Percentiles rank a stretch among this genome's conserved stretches.
Evolutionary conservation across 1,139 yeast species (phyloP).

Genomic region (Zygosaccharomyces pseudobailii): DNA sequence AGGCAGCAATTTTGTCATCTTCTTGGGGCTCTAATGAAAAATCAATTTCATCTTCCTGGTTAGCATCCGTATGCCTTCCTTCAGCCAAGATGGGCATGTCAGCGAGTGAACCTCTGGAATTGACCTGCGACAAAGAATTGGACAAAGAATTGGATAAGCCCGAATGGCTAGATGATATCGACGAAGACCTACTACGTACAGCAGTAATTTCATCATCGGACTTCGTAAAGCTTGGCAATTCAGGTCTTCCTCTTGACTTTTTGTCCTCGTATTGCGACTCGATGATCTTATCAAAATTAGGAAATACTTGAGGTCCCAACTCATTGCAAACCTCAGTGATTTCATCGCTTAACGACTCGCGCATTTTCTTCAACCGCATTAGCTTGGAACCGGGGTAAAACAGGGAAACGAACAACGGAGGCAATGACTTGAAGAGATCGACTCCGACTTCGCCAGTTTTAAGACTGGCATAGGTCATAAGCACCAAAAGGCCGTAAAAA

Average conservation of each 20-base stretch:
- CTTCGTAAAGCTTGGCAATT: slow-evolving; percentile 9
- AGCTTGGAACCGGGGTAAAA: slow-evolving; percentile 45
- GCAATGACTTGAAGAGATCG: slow-evolving; percentile 76
- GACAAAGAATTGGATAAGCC: slow-evolving; percentile 33
- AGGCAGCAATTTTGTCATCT: slow-evolving; percentile 19
- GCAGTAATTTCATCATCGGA: slow-evolving; percentile 4
- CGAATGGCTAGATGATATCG: slow-evolving; percentile 28
- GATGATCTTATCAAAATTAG: slow-evolving; percentile 42
- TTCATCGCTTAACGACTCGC: slow-evolving; percentile 45
- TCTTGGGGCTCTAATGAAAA: slow-evolving; percentile 2
- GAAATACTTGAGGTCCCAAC: slow-evolving; percentile 63
- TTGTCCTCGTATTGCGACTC: slow-evolving; percentile 11
- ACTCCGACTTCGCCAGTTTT: slow-evolving; percentile 89
- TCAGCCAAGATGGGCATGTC: slow-evolving; percentile 38
- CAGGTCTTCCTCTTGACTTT: slow-evolving; percentile 12
- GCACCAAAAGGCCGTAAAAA: slow-evolving; percentile 48
- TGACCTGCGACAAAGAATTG: slow-evolving; percentile 37
- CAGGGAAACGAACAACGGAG: slow-evolving; percentile 76
- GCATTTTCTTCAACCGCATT: slow-evolving; percentile 44
- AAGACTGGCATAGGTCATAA: slow-evolving; percentile 81
- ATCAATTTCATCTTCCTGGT: slow-evolving; percentile 10
- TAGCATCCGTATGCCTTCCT: slow-evolving; percentile 18
- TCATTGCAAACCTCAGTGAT: slow-evolving; percentile 56
- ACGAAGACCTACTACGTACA: slow-evolving; percentile 30
- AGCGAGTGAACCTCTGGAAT: slow-evolving; percentile 37